Conservation (phyloP, 2,329 filamentous ascomycete species). For the Hypoxylon sp. region DNA sequence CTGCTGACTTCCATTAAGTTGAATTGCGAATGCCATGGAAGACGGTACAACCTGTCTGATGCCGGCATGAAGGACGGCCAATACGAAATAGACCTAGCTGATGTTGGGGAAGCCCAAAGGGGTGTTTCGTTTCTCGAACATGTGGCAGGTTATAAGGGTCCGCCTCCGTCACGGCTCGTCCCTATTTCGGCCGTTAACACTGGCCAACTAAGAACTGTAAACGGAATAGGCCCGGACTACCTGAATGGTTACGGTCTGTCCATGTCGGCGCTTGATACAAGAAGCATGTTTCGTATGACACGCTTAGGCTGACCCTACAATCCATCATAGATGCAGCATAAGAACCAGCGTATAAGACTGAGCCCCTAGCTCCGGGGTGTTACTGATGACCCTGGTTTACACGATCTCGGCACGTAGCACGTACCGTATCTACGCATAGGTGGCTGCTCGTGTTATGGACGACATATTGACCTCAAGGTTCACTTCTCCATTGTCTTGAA, state of each 20-base stretch:
- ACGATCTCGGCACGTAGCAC: conserved; percentile 26
- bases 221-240: conserved; percentile 36
- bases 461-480: neutral
- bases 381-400: conserved; percentile 13
- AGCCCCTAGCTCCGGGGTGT: conserved; percentile 29
- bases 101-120: conserved; percentile 19
- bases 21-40: conserved; percentile 6
- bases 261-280: conserved; percentile 10
- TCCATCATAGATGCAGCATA: conserved; percentile 13
- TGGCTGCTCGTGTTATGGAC: conserved; percentile 13
- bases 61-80: conserved; percentile 12
- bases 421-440: conserved; percentile 11
- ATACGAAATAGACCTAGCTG: conserved; percentile 19
- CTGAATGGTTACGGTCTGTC: conserved; percentile 18
- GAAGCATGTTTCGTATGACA: conserved; percentile 21
- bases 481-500: neutral
- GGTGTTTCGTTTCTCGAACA: conserved; percentile 26
- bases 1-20: conserved; percentile 1
- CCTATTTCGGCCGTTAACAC: conserved; percentile 47
- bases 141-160: conserved; percentile 22
- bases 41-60: neutral
- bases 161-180: conserved; percentile 39
- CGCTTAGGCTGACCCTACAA: neutral
- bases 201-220: conserved; percentile 32
- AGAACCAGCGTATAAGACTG: conserved; percentile 17